Base-by-base conservation (phyloP, 2,329 filamentous ascomycete genomes). In the Aspergillus sp. region DNA sequence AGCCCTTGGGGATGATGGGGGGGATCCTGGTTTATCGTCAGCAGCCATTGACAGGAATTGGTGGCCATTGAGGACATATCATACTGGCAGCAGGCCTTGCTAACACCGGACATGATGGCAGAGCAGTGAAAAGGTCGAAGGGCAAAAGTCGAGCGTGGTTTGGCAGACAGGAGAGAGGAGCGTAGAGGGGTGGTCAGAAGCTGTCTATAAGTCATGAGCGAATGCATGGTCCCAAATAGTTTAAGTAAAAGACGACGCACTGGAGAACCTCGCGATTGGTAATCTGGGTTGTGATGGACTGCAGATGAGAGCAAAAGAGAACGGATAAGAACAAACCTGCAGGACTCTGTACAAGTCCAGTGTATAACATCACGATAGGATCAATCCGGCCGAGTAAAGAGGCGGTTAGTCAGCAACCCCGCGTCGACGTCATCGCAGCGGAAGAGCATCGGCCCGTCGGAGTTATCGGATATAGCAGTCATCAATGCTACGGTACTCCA, bases 1-100 rank as follows among this genome's bases (percentile, higher is more conserved):
- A 82, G 45, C 61, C 67, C 52, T 68, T 60, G 44, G 65, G 57
- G 27, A 71, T 56, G 34, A 71, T 61, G 29, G 69, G 68, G 19
- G 69, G 69, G 50, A 72, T 69, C 69, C 70, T 42, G 19, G 19
- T 43, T 10, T n/a, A 27, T 9, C 4, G 34, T 30, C 27, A 42
- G 32, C 26, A 42, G 19, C 8, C n/a, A 7, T 19, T 26, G 19
- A 41, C 29, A 44, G 10, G 26, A 6, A 8, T 46, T 10, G n/a
- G 26, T 9, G 12, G 28, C 19, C n/a, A 33, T 10, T 28, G 33
- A 61, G 66, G 46, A 54, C 71, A 69, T 66, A 69, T 19, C 19
- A 19, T 19, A 19, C 19, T 19, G 19, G 66, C 69, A 72, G 45
- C 69, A 72, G 30, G 69, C 69, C 57, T 71, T 68, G 58, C 66